These are phyloP conservation scores for Tulasnella sp. DNA, from an alignment of 768 basidiomycete species.

Conservation along the genomic window DNA sequence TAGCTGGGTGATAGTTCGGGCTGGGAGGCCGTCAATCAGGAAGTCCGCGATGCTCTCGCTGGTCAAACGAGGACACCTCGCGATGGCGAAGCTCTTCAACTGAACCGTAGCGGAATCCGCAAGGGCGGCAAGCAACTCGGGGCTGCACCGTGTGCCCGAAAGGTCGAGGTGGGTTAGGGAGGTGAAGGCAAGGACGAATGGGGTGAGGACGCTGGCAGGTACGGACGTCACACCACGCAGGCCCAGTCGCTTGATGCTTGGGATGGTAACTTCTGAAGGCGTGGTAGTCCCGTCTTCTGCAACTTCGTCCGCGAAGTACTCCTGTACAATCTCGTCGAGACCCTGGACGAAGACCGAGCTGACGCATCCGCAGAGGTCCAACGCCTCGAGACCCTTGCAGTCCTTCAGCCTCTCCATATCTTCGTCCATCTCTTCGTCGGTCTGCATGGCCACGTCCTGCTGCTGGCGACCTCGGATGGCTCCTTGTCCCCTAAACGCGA, in stretches of 20 bases:
- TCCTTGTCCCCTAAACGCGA: constrained; percentile 50
- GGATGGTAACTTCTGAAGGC: constrained; percentile 53
- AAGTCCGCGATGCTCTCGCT: constrained; percentile 76
- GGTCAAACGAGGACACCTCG: constrained; percentile 82
- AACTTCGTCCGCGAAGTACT: constrained; percentile 31
- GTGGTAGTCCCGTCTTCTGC: constrained; percentile 32
- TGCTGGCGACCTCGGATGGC: constrained; percentile 34
- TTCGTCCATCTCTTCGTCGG: constrained; percentile 67
- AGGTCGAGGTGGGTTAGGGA: constrained; percentile 88
- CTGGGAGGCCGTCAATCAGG: constrained; percentile 67
- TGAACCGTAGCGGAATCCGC: constrained; percentile 65
- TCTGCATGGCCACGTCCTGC: constrained; percentile 56
- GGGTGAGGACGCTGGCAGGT: constrained; percentile 64
- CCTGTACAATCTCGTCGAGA: constrained; percentile 76
- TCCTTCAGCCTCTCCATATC: constrained; percentile 39
- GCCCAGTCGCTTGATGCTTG: constrained; percentile 75
- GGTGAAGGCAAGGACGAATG: constrained; percentile 81
- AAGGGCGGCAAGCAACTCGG: constrained; percentile 72
- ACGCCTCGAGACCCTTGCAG: constrained; percentile 70
- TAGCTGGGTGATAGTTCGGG: constrained; percentile 67
- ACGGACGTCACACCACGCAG: constrained; percentile 82
- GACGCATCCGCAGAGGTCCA: constrained; percentile 95
- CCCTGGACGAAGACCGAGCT: constrained; percentile 87
- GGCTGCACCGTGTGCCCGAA: constrained; percentile 80
- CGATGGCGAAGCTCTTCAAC: constrained; percentile 79